A percentile compares a stretch with the other conserved stretches of the same genome.
phyloP scores from a whole-genome alignment of 495 filamentous ascomycete genomes.

The Xylaria venustula region DNA sequence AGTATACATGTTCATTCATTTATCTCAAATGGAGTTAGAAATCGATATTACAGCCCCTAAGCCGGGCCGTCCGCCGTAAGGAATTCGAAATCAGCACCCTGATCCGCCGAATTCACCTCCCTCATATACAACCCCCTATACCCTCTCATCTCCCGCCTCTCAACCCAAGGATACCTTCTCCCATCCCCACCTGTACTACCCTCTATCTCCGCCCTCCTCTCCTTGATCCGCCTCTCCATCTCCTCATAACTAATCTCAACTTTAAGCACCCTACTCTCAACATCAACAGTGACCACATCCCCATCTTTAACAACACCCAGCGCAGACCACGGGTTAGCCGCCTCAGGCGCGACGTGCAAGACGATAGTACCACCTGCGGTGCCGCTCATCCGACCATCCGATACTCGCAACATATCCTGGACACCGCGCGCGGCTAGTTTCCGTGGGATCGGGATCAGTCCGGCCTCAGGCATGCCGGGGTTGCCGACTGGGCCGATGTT shows the following conservation, averaged over 20 bases:
- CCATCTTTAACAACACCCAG: conserved; percentile 61
- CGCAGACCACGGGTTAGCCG: conserved; percentile 53
- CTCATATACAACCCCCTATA: conserved; percentile 66
- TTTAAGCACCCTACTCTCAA: conserved; percentile 41
- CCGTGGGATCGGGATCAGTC: conserved; percentile 62
- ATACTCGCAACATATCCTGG: conserved; percentile 63
- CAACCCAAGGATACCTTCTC: conserved; percentile 26
- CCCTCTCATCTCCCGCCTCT: conserved; percentile 47
- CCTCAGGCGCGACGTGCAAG: conserved; percentile 64
- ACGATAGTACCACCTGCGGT: conserved; percentile 70
- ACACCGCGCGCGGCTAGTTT: conserved; percentile 60
- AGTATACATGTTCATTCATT: too few species aligned
- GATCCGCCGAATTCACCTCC: conserved; percentile 62
- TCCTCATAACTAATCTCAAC: conserved; percentile 51
- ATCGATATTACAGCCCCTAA: too few species aligned
- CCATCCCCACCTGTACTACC: background rate
- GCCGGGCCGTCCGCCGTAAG: conserved; percentile 49
- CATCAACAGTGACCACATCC: conserved; percentile 56
- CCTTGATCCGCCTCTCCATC: conserved; percentile 38
- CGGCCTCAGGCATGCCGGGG: conserved; percentile 69
- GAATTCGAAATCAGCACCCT: conserved; percentile 66
- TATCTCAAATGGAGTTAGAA: too few species aligned
- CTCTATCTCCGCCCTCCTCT: conserved; percentile 27
- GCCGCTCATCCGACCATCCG: conserved; percentile 67
- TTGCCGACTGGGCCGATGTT: conserved; percentile 63